Percentiles rank a stretch among this genome's conserved stretches.
phyloP scores from a whole-genome alignment of 2,329 filamentous ascomycete species.

The Aspergillus sp. region DNA sequence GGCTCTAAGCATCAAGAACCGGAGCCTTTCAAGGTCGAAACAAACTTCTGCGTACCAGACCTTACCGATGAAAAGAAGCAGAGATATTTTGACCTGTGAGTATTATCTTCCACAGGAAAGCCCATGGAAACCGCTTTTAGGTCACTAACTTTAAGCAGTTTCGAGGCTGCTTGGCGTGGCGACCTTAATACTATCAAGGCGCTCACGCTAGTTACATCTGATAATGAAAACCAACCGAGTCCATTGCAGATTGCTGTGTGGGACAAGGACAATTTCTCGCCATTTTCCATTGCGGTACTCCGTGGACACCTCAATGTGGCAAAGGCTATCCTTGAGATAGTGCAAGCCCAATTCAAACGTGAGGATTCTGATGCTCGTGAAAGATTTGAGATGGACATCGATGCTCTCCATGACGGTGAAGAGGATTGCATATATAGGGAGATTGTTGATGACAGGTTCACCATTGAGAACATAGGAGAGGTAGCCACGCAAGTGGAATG shows the following conservation, averaged over 20 bases:
- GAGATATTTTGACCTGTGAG: slow-evolving; percentile 66
- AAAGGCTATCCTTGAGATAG: slow-evolving; percentile 68
- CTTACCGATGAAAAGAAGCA: slow-evolving; percentile 56
- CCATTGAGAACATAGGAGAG: slow-evolving; percentile 74
- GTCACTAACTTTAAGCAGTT: slow-evolving; percentile 48
- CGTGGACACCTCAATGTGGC: slow-evolving; percentile 67
- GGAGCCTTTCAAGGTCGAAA: slow-evolving; percentile 51
- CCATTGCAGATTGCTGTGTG: slow-evolving; percentile 66
- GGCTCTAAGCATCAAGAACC: slow-evolving; percentile 5
- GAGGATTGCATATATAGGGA: slow-evolving; percentile 46
- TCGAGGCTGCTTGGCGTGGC: slow-evolving; percentile 71
- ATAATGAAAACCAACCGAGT: slow-evolving; percentile 51
- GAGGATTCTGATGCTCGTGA: slow-evolving; percentile 35
- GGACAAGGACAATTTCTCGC: slow-evolving; percentile 56
- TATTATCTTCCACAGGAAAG: slow-evolving; percentile 13
- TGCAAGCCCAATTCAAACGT: slow-evolving; percentile 56
- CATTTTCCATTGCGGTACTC: slow-evolving; percentile 69
- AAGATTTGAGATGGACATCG: slow-evolving; percentile 38
- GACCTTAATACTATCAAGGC: slow-evolving; percentile 61
- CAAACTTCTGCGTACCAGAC: slow-evolving; percentile 54
- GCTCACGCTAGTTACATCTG: slow-evolving; percentile 39
- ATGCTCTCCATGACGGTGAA: slow-evolving; percentile 19
- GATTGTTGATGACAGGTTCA: slow-evolving; percentile 68
- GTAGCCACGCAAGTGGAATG: slow-evolving; percentile 70
- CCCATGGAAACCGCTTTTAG: slow-evolving; percentile 2